These are phyloP conservation scores for Glomus cerebriforme DNA, from an alignment of 192 early-diverging fungal species.

Conservation along the genomic window DNA sequence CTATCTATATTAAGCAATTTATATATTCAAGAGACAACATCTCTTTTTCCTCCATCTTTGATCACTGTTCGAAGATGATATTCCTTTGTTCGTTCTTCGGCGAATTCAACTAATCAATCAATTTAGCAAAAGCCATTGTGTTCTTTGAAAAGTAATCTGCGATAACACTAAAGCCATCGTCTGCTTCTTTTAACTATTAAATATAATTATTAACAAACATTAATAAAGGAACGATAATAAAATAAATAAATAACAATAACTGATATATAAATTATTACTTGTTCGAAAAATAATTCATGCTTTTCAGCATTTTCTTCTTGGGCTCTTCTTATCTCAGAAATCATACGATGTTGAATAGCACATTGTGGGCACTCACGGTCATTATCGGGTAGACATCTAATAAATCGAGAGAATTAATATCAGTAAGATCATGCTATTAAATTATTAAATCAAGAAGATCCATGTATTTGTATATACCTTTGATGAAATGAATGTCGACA, in stretches of 20 bases:
- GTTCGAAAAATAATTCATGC: conserved; percentile 81
- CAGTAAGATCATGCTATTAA: conserved; percentile 33
- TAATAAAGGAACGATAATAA: neutral
- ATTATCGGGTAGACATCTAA: conserved; percentile 54
- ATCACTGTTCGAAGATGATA: too few species aligned
- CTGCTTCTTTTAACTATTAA: conserved; percentile 67
- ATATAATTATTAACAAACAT: conserved; percentile 22
- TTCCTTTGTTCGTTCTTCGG: too few species aligned
- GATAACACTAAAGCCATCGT: conserved; percentile 87
- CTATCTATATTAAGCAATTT: too few species aligned
- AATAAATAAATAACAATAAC: neutral
- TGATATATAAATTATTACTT: conserved; percentile 46
- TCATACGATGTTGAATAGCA: conserved; percentile 78
- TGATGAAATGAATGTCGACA: conserved; percentile 97
- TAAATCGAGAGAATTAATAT: neutral
- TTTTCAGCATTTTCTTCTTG: conserved; percentile 77
- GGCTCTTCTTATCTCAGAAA: conserved; percentile 73
- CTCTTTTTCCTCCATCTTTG: too few species aligned
- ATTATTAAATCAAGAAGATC: conserved; percentile 22
- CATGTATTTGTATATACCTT: conserved; percentile 54
- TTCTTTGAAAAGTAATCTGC: conserved; percentile 92
- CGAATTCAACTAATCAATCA: conserved; percentile 53
- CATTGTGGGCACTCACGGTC: conserved; percentile 79
- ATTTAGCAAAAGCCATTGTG: conserved; percentile 66
- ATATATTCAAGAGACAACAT: too few species aligned